A percentile compares a stretch with the other conserved stretches of the same genome.
Evolutionary conservation across 2,329 filamentous ascomycete species (phyloP).

Genomic region (Cytospora mali): DNA sequence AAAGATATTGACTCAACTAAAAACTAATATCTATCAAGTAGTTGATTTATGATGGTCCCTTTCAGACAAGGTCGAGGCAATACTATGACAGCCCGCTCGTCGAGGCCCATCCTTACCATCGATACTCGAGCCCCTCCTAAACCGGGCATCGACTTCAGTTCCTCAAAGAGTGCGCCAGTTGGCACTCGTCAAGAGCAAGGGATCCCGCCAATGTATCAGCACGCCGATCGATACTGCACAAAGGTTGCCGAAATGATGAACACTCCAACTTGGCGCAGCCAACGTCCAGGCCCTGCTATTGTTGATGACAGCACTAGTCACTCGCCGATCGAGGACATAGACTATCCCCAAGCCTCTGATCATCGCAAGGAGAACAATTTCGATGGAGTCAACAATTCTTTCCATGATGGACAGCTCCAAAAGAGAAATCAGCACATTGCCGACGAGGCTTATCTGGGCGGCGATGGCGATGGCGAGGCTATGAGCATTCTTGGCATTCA

Average conservation of each 20-base stretch:
- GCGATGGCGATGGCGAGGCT: conserved; percentile 11
- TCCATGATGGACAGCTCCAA: background rate
- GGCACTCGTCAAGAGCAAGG: conserved; percentile 23
- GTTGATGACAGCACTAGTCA: background rate
- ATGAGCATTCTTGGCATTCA: conserved; percentile 23
- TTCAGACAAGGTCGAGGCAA: background rate
- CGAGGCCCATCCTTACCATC: conserved; percentile 19
- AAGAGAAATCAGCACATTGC: background rate
- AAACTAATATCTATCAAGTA: background rate
- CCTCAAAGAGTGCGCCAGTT: conserved; percentile 21
- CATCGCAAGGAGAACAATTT: background rate
- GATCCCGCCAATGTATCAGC: conserved; percentile 10
- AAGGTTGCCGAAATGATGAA: conserved; percentile 26
- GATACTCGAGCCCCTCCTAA: conserved; percentile 12
- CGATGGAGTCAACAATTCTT: no score
- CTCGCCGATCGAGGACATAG: background rate
- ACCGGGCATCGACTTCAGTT: background rate
- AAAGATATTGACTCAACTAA: background rate
- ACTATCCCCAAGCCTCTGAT: background rate
- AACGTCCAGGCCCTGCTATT: background rate
- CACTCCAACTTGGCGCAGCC: conserved; percentile 25
- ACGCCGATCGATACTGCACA: conserved; percentile 20
- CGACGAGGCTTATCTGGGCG: conserved; percentile 6
- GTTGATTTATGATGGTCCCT: conserved; percentile 9
- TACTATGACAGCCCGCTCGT: background rate